Percentiles rank a stretch among this genome's conserved stretches.
phyloP scores from a whole-genome alignment of 2,329 filamentous ascomycete species.

The Ophiognomonia clavigignenti-juglandacearum region DNA sequence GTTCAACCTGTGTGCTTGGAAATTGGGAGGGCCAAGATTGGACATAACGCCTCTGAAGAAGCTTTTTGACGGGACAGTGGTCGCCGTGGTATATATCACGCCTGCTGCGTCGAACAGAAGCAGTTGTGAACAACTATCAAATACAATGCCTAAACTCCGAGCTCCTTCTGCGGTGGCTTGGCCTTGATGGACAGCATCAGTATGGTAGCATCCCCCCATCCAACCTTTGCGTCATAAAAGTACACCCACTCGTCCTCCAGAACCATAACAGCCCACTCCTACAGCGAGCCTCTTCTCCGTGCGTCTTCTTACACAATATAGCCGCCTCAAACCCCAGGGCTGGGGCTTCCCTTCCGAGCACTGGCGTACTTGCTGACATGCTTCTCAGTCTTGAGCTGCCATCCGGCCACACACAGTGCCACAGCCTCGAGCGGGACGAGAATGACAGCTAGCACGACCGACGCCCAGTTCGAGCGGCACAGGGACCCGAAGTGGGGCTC shows the following conservation, averaged over 20 bases:
- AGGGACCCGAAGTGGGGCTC: constrained; percentile 52
- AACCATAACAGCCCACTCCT: background rate
- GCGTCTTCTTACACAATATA: background rate
- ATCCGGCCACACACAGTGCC: constrained; percentile 40
- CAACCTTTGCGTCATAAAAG: too few species aligned
- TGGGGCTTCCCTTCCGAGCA: constrained; percentile 31
- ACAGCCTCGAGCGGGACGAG: constrained; percentile 52
- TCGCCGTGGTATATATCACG: too few species aligned
- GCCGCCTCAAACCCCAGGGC: constrained; percentile 20
- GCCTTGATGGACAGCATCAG: background rate
- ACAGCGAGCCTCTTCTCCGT: background rate
- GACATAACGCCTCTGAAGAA: too few species aligned
- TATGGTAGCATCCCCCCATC: too few species aligned
- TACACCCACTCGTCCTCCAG: too few species aligned
- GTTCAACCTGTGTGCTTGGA: too few species aligned
- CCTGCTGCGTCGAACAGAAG: too few species aligned
- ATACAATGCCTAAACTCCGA: background rate
- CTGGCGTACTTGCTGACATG: constrained; percentile 28
- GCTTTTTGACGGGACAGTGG: too few species aligned
- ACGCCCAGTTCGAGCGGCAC: constrained; percentile 51
- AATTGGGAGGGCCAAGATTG: too few species aligned
- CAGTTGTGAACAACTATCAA: background rate
- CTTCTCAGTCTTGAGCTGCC: constrained; percentile 40
- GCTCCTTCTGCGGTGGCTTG: background rate
- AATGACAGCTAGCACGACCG: constrained; percentile 49